phyloP scores from a whole-genome alignment of 768 basidiomycete genomes.

The Clavulina sp. region DNA sequence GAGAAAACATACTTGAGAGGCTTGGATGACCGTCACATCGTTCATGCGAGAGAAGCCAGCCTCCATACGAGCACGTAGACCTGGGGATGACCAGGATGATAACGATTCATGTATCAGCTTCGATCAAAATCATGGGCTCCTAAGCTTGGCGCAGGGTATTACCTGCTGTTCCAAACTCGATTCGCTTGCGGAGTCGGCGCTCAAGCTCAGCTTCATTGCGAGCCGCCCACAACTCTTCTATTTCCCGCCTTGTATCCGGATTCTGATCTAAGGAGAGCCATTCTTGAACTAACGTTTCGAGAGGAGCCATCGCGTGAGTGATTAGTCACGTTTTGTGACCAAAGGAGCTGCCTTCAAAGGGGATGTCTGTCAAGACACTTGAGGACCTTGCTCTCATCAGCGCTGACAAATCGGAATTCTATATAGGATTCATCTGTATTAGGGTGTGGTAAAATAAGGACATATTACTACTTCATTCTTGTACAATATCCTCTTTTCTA shows the following conservation, averaged over 20 bases:
- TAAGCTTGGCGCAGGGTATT: conserved; percentile 1
- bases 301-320: too few relatives aligned
- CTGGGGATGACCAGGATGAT: conserved; percentile 20
- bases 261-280: conserved; percentile 13
- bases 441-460: background rate
- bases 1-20: conserved; percentile 42
- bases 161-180: conserved; percentile 83
- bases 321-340: too few relatives aligned
- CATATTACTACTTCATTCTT: background rate
- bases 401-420: too few relatives aligned
- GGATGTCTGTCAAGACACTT: too few relatives aligned
- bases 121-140: conserved; percentile 6
- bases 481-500: conserved; percentile 89
- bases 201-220: conserved; percentile 12
- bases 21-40: conserved; percentile 64
- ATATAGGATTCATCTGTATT: too few relatives aligned
- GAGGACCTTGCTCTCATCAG: too few relatives aligned
- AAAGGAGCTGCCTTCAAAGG: too few relatives aligned
- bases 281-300: conserved; percentile 7
- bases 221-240: conserved; percentile 12
- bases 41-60: conserved; percentile 90
- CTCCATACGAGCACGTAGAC: conserved; percentile 66
- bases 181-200: conserved; percentile 28
- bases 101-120: background rate
- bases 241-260: conserved; percentile 14